phyloP scores from a whole-genome alignment of 2,329 filamentous ascomycete species.

The Colletotrichum liriopes region DNA sequence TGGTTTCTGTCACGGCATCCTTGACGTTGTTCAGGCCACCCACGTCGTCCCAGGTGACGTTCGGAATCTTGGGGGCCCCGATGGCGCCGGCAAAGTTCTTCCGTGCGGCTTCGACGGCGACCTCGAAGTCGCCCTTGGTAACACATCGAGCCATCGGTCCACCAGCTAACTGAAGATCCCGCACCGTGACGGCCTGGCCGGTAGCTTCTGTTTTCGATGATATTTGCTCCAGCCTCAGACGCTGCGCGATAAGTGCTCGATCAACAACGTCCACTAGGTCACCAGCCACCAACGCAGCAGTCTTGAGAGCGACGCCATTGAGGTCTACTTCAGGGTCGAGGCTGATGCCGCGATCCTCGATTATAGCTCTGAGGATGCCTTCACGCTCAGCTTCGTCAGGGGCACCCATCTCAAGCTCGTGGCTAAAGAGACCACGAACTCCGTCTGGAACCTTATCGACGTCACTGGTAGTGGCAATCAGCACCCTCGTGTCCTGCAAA shows the following conservation, averaged over 20 bases:
- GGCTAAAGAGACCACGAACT: constrained; percentile 91
- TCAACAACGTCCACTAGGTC: constrained; percentile 96
- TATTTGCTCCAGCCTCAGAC: constrained; percentile 81
- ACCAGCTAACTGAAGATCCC: constrained; percentile 91
- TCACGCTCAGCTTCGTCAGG: constrained; percentile 95
- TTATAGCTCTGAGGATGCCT: constrained; percentile 84
- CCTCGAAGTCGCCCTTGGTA: constrained; percentile 87
- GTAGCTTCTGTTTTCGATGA: constrained; percentile 64
- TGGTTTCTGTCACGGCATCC: constrained; percentile 96
- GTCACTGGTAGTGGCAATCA: constrained; percentile 95
- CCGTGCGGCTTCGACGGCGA: constrained; percentile 93
- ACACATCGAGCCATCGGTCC: constrained; percentile 85
- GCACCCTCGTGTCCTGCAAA: constrained; percentile 81
- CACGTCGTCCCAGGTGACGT: constrained; percentile 96
- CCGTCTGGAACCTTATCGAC: constrained; percentile 95
- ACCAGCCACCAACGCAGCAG: constrained; percentile 93
- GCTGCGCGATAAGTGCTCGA: constrained; percentile 84
- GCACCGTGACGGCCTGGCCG: constrained; percentile 71
- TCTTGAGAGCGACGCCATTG: constrained; percentile 90
- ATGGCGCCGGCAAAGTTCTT: constrained; percentile 99
- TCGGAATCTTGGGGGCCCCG: constrained; percentile 97
- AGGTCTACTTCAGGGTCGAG: constrained; percentile 89
- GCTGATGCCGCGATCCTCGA: constrained; percentile 82
- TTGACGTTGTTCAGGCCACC: constrained; percentile 95
- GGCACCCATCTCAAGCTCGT: constrained; percentile 93